phyloP scores from a whole-genome alignment of 169 alveolate genomes.

The Neospora caninum region DNA sequence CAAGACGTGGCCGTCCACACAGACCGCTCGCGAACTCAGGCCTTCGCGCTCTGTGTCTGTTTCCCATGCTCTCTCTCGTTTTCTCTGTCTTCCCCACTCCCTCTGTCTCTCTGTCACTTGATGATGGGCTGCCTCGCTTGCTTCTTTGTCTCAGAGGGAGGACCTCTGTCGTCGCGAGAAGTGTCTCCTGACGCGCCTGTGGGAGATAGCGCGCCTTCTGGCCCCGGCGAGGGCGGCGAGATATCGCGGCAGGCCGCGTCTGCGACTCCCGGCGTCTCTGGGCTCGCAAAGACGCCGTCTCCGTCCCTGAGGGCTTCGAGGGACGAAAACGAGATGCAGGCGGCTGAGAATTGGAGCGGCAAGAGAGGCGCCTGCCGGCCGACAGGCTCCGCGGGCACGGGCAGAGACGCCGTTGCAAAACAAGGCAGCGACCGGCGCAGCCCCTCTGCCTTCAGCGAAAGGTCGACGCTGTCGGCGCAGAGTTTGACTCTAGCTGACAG shows the following conservation, averaged over 20 bases:
- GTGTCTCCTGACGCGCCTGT: background rate
- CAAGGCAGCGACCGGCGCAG: background rate
- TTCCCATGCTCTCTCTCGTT: no score
- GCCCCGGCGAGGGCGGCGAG: background rate
- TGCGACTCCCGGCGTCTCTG: no score
- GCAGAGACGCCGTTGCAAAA: background rate
- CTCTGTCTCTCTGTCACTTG: background rate
- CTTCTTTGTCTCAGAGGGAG: background rate
- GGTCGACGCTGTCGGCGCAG: background rate
- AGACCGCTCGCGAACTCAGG: no score
- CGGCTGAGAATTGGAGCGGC: no score
- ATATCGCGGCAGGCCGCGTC: no score
- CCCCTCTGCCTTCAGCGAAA: conserved; percentile 1
- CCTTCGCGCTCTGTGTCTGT: no score
- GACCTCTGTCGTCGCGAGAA: background rate
- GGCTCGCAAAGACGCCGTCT: no score
- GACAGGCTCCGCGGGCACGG: no score
- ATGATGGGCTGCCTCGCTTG: background rate
- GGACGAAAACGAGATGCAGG: no score
- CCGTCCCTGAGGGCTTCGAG: no score
- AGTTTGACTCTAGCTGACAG: background rate
- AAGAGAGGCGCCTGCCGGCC: no score
- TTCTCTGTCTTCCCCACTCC: background rate
- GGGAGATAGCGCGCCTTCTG: background rate
- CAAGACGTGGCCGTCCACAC: no score